Conservation (phyloP, 768 basidiomycete genomes). For the Xerocomus spinulosus region DNA sequence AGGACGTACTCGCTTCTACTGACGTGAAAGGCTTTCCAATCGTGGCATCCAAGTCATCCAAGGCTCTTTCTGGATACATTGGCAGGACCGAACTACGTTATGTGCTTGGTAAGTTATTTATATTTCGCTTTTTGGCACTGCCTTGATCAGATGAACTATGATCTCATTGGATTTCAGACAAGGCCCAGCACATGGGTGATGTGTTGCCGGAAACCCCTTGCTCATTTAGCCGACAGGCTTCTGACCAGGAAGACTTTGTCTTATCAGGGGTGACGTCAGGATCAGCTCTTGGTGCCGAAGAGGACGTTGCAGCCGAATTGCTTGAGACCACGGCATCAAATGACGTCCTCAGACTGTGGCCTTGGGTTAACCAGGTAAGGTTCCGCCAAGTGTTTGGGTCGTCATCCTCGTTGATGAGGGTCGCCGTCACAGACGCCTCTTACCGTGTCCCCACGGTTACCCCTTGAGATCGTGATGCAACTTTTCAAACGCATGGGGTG, state of each 20-base stretch:
- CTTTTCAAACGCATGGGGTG: conserved; percentile 98
- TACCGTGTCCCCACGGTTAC: conserved; percentile 86
- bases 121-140: not conserved
- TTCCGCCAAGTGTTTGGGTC: not conserved
- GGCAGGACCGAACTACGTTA: conserved; percentile 80
- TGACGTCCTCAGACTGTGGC: conserved; percentile 65
- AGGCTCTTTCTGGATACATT: conserved; percentile 80
- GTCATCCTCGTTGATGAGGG: not conserved
- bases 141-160: not conserved
- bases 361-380: conserved; percentile 91
- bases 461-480: conserved; percentile 96
- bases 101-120: conserved; percentile 63
- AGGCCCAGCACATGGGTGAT: conserved; percentile 59
- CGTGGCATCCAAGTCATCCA: conserved; percentile 55
- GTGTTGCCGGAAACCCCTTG: conserved; percentile 65
- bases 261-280: conserved; percentile 41
- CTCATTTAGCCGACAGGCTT: conserved; percentile 53
- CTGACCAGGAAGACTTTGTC: conserved; percentile 49
- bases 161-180: conserved; percentile 45
- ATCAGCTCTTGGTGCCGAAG: conserved; percentile 56
- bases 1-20: conserved; percentile 64
- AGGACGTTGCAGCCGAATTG: conserved; percentile 62
- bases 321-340: conserved; percentile 56
- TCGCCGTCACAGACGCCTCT: conserved; percentile 69
- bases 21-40: conserved; percentile 91